These are phyloP conservation scores for Colletotrichum spinosum DNA, from an alignment of 2,329 filamentous ascomycete species.

Conservation along the genomic window DNA sequence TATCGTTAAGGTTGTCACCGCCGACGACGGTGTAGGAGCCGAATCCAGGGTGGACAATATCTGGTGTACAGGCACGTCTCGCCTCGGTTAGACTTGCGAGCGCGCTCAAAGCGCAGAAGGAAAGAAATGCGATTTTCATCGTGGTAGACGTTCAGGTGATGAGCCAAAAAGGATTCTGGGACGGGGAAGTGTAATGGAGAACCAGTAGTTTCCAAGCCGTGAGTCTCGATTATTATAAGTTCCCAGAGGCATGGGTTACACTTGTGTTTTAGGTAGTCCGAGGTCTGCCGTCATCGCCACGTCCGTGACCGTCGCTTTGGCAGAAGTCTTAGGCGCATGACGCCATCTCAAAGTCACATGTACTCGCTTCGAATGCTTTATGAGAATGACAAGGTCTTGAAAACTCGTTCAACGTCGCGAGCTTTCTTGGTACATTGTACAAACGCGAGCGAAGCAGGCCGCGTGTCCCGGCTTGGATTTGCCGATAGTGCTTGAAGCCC, in stretches of 20 bases:
- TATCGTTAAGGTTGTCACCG: conserved; percentile 1
- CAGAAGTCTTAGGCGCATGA: conserved; percentile 4
- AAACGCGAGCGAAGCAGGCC: too few relatives aligned
- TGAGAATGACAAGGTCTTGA: neutral
- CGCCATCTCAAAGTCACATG: neutral
- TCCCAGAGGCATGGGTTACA: neutral
- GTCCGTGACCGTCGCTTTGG: conserved; percentile 7
- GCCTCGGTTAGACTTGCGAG: neutral
- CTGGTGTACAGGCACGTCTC: conserved; percentile 3
- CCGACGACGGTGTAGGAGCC: neutral
- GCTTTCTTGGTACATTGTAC: too few relatives aligned
- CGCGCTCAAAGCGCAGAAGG: neutral
- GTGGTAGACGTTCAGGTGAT: neutral
- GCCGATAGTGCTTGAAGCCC: too few relatives aligned
- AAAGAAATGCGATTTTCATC: conserved; percentile 9
- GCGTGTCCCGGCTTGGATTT: too few relatives aligned
- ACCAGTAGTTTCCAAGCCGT: neutral
- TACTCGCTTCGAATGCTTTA: neutral
- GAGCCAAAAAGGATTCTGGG: neutral
- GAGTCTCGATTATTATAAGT: neutral
- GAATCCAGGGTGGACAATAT: neutral
- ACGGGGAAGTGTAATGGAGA: neutral
- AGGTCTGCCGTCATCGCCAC: conserved; percentile 9
- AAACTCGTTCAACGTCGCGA: neutral
- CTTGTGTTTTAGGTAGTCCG: neutral